A percentile compares a stretch with the other conserved stretches of the same genome.
Evolutionary conservation across 2,329 filamentous ascomycete species (phyloP).

Genomic region (Pseudocercospora eumusae): DNA sequence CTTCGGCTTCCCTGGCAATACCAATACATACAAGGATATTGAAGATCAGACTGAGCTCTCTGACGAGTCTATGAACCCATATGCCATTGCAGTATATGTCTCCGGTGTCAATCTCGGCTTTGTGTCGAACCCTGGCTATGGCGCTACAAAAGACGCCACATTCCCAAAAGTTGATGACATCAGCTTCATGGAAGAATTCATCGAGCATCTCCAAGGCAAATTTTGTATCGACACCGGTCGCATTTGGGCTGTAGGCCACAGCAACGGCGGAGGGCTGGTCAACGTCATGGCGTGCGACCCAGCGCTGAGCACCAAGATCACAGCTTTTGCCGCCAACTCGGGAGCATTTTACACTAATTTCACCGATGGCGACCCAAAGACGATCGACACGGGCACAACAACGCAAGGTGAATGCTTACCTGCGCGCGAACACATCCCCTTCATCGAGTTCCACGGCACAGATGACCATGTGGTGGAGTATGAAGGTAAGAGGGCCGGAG

Average conservation of each 20-base stretch:
- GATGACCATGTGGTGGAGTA: conserved; percentile 45
- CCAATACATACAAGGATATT: conserved; percentile 41
- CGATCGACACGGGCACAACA: conserved; percentile 31
- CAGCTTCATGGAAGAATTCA: conserved; percentile 46
- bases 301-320: conserved; percentile 45
- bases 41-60: conserved; percentile 48
- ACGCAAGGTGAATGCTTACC: conserved; percentile 28
- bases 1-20: conserved; percentile 49
- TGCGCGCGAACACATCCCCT: conserved; percentile 37
- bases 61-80: conserved; percentile 45
- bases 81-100: conserved; percentile 49
- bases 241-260: conserved; percentile 54
- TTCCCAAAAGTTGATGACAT: conserved; percentile 42
- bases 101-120: conserved; percentile 36
- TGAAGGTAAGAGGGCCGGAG: conserved; percentile 20
- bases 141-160: not conserved
- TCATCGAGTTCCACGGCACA: conserved; percentile 49
- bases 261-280: conserved; percentile 56
- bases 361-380: conserved; percentile 28
- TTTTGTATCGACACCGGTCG: conserved; percentile 51
- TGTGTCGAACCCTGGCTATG: conserved; percentile 25
- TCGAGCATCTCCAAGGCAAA: conserved; percentile 41
- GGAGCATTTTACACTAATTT: conserved; percentile 48
- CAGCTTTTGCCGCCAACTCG: conserved; percentile 53
- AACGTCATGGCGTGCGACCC: conserved; percentile 52